Conservation (phyloP, 73 alveolate genomes). For the Symbiodinium pilosum region DNA sequence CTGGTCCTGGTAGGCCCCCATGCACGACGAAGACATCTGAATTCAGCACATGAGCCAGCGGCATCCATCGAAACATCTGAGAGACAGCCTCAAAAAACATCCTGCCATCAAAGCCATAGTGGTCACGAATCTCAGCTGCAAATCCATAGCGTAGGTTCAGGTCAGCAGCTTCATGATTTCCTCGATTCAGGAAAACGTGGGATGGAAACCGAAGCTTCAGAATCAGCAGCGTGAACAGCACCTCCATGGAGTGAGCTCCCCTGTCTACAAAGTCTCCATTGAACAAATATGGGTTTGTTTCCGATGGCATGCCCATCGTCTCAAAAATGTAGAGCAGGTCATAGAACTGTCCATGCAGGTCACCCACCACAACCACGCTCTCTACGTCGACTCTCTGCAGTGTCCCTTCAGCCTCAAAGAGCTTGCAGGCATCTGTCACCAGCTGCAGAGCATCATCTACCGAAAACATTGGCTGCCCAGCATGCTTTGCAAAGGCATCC, state of each 20-base stretch:
- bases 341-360: slow-evolving; percentile 58
- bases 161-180: slow-evolving; percentile 74
- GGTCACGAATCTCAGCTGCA: slow-evolving; percentile 48
- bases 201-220: slow-evolving; percentile 21
- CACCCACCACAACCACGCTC: slow-evolving; percentile 38
- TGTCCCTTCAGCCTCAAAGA: slow-evolving; percentile 4
- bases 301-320: slow-evolving; percentile 18
- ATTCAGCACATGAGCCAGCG: slow-evolving; percentile 55
- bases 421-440: slow-evolving; percentile 17
- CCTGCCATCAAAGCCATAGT: slow-evolving; percentile 29
- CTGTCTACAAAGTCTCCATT: slow-evolving; percentile 79
- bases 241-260: slow-evolving; percentile 44
- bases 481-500: neutral
- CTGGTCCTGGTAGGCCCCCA: slow-evolving; percentile 76
- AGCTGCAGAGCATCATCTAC: slow-evolving; percentile 10
- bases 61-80: slow-evolving; percentile 45
- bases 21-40: slow-evolving; percentile 55
- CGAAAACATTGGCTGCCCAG: neutral
- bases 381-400: slow-evolving; percentile 16
- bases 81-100: slow-evolving; percentile 28
- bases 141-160: slow-evolving; percentile 46
- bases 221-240: neutral
- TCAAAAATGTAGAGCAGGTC: slow-evolving; percentile 48
- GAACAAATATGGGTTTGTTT: slow-evolving; percentile 26
- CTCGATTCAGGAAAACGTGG: slow-evolving; percentile 28